These are phyloP conservation scores for Cadophora sp. DNA, from an alignment of 2,329 filamentous ascomycete genomes.

Conservation along the genomic window DNA sequence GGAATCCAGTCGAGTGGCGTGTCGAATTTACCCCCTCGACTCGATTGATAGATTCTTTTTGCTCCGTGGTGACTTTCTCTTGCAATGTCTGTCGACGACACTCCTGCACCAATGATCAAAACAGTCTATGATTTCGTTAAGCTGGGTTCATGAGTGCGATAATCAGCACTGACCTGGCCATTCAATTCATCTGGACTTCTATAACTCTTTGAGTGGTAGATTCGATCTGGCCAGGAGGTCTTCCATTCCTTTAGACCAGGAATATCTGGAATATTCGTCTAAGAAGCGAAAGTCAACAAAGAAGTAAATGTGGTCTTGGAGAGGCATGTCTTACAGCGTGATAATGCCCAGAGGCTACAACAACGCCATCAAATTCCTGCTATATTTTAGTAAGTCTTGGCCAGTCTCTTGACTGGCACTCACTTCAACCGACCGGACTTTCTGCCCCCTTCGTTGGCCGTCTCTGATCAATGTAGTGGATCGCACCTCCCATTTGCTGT, in stretches of 20 bases:
- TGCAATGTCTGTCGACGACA: constrained; percentile 53
- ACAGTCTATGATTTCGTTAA: constrained; percentile 48
- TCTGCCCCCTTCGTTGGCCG: constrained; percentile 16
- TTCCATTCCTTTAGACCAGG: constrained; percentile 66
- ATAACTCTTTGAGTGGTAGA: constrained; percentile 77
- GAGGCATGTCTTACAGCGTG: constrained; percentile 43
- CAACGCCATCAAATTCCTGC: constrained; percentile 64
- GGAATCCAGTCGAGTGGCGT: constrained; percentile 34
- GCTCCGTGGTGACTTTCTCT: constrained; percentile 36
- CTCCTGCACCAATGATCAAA: constrained; percentile 61
- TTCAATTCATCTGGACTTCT: constrained; percentile 64
- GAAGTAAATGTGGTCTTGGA: neutral
- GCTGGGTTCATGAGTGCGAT: neutral
- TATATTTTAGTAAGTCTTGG: constrained; percentile 6
- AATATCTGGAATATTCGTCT: constrained; percentile 66
- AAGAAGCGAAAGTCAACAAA: constrained; percentile 26
- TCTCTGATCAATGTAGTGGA: constrained; percentile 27
- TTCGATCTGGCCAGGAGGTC: constrained; percentile 53
- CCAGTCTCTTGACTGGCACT: neutral
- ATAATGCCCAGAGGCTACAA: constrained; percentile 73
- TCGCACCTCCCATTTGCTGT: constrained; percentile 32
- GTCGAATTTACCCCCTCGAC: constrained; percentile 36
- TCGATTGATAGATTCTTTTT: constrained; percentile 39
- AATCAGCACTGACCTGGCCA: constrained; percentile 47
- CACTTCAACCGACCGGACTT: constrained; percentile 24